phyloP scores from a whole-genome alignment of 768 basidiomycete genomes.

The Porphyrellus cyaneotinctus region DNA sequence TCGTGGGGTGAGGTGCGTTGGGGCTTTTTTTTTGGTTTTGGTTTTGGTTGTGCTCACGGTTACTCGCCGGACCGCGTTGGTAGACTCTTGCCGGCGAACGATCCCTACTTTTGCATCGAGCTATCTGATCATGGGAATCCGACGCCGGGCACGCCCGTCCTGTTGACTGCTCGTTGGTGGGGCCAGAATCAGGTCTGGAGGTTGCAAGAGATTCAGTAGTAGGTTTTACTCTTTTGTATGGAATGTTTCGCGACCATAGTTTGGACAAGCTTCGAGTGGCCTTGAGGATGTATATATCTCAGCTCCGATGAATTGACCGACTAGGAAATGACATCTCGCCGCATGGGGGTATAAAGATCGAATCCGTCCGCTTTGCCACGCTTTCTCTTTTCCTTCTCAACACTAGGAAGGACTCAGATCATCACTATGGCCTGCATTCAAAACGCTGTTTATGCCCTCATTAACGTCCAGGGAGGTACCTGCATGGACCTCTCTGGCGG shows the following conservation, averaged over 20 bases:
- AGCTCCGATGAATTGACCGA: too few relatives aligned
- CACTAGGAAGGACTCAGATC: background rate
- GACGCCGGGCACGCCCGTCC: slow-evolving; percentile 41
- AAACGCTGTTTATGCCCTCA: slow-evolving; percentile 42
- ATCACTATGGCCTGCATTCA: slow-evolving; percentile 26
- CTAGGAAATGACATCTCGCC: too few relatives aligned
- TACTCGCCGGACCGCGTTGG: background rate
- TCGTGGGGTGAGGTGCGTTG: slow-evolving; percentile 36
- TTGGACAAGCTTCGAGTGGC: too few relatives aligned
- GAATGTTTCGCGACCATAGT: too few relatives aligned
- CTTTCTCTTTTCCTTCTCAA: too few relatives aligned
- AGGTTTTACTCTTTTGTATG: too few relatives aligned
- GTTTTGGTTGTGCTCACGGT: too few relatives aligned
- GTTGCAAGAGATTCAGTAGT: background rate
- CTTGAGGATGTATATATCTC: too few relatives aligned
- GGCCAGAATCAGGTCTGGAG: slow-evolving; percentile 54
- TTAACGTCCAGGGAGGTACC: slow-evolving; percentile 49
- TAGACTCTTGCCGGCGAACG: slow-evolving; percentile 44
- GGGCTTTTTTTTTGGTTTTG: too few relatives aligned
- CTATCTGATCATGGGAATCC: slow-evolving; percentile 44
- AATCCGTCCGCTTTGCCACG: too few relatives aligned
- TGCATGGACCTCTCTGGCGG: slow-evolving; percentile 53
- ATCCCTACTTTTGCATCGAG: slow-evolving; percentile 43
- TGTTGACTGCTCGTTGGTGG: slow-evolving; percentile 46
- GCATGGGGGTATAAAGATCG: too few relatives aligned